A percentile compares a stretch with the other conserved stretches of the same genome.
phyloP scores from a whole-genome alignment of 345 rosid genomes.

The Schrenkiella parvula region DNA sequence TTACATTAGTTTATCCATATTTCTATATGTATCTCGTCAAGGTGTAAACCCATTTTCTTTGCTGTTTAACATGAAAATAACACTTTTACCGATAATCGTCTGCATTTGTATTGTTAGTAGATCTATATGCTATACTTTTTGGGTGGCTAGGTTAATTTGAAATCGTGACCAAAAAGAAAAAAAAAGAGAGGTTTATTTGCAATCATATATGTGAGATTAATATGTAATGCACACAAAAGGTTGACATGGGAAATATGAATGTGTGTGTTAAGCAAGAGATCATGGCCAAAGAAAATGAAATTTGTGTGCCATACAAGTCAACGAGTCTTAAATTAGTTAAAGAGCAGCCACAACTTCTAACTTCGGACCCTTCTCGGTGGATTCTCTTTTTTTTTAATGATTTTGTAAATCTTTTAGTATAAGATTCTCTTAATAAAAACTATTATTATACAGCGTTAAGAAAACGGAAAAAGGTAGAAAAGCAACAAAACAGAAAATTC shows the following conservation, averaged over 20 bases:
- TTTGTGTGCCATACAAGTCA: too few species aligned
- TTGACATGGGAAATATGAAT: neutral
- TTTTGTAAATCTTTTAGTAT: too few species aligned
- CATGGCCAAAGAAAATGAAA: too few species aligned
- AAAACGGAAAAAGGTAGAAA: neutral
- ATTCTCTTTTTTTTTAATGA: too few species aligned
- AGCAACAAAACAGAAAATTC: neutral
- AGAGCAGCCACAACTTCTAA: too few species aligned
- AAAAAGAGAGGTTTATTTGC: too few species aligned
- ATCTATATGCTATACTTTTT: neutral
- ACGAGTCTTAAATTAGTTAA: too few species aligned
- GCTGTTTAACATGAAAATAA: neutral
- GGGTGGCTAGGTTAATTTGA: neutral
- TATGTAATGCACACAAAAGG: too few species aligned
- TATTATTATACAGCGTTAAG: neutral
- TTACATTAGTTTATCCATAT: neutral
- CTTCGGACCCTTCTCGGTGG: too few species aligned
- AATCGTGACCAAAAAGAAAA: too few species aligned
- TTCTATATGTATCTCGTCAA: neutral
- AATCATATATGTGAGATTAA: too few species aligned
- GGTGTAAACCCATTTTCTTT: neutral
- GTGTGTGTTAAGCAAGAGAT: neutral
- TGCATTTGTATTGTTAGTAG: neutral
- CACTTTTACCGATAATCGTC: neutral
- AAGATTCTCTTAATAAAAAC: neutral